These are phyloP conservation scores for Arabidopsis lyrata DNA, from an alignment of 441 rosid species.

Conservation along the genomic window DNA sequence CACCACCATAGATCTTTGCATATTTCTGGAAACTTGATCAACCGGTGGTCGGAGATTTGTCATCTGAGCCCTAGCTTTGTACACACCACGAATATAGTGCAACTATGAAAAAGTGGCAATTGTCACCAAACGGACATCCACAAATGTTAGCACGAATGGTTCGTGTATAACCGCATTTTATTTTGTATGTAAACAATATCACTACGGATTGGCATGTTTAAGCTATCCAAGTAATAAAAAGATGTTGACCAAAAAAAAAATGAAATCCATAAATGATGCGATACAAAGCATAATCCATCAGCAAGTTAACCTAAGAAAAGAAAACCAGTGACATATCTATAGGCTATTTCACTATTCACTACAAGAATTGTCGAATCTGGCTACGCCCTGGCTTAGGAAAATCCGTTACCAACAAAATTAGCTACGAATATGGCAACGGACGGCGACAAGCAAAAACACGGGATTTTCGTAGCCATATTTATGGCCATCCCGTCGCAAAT, in stretches of 20 bases:
- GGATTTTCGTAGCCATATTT: too few species aligned
- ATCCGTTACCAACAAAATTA: too few species aligned
- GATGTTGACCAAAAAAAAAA: too few species aligned
- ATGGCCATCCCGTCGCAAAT: too few species aligned
- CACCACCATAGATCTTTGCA: constrained; percentile 58
- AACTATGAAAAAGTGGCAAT: constrained; percentile 67
- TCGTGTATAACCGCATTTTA: too few species aligned
- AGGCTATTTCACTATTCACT: neutral
- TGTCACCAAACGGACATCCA: constrained; percentile 91
- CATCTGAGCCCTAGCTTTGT: constrained; percentile 76
- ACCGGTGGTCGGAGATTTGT: constrained; percentile 55
- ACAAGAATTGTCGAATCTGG: too few species aligned
- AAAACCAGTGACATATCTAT: neutral
- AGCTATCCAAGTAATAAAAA: too few species aligned
- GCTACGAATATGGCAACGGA: too few species aligned
- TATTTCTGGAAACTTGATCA: constrained; percentile 59
- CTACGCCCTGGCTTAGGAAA: too few species aligned
- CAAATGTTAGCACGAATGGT: constrained; percentile 52
- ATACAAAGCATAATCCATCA: constrained; percentile 24
- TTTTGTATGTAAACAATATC: too few species aligned
- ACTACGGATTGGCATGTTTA: too few species aligned
- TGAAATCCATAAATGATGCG: constrained; percentile 15
- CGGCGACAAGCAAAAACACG: too few species aligned
- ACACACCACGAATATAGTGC: constrained; percentile 83
- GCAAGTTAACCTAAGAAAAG: neutral